Conservation (phyloP, 495 filamentous ascomycete species). For the Penicillium silybi region DNA sequence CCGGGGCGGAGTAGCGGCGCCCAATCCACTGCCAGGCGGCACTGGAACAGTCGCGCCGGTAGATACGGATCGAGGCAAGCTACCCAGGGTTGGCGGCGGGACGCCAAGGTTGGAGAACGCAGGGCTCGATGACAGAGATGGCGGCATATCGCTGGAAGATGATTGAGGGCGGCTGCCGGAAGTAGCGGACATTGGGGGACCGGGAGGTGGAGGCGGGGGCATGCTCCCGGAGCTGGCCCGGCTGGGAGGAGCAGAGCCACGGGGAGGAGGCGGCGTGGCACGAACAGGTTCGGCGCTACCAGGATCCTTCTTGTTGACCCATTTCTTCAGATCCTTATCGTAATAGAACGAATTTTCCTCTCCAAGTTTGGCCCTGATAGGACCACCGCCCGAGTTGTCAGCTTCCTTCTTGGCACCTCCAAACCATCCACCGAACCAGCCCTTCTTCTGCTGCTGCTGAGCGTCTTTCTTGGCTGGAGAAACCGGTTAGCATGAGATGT, state of each 20-base stretch:
- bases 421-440: slow-evolving; percentile 89
- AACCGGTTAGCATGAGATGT: slow-evolving; percentile 14
- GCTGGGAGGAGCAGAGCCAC: slow-evolving; percentile 41
- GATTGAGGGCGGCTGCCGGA: slow-evolving; percentile 37
- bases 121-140: slow-evolving; percentile 37
- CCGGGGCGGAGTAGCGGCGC: slow-evolving; percentile 36
- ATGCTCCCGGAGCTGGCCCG: slow-evolving; percentile 36
- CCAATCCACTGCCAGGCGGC: slow-evolving; percentile 21
- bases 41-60: slow-evolving; percentile 33
- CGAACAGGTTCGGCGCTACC: slow-evolving; percentile 43
- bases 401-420: slow-evolving; percentile 66
- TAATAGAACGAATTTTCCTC: slow-evolving; percentile 92
- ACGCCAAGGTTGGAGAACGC: slow-evolving; percentile 33
- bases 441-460: slow-evolving; percentile 55
- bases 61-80: slow-evolving; percentile 35
- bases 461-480: slow-evolving; percentile 38
- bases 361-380: slow-evolving; percentile 91
- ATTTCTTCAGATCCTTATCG: slow-evolving; percentile 90
- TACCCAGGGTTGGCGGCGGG: slow-evolving; percentile 21
- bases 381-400: slow-evolving; percentile 51
- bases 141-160: slow-evolving; percentile 32
- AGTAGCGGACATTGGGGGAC: slow-evolving; percentile 29
- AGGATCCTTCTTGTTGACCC: slow-evolving; percentile 92
- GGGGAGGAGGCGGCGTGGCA: slow-evolving; percentile 51
- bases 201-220: slow-evolving; percentile 32